These are phyloP conservation scores for Prunus mongolica DNA, from an alignment of 306 rosid genomes.

Conservation along the genomic window DNA sequence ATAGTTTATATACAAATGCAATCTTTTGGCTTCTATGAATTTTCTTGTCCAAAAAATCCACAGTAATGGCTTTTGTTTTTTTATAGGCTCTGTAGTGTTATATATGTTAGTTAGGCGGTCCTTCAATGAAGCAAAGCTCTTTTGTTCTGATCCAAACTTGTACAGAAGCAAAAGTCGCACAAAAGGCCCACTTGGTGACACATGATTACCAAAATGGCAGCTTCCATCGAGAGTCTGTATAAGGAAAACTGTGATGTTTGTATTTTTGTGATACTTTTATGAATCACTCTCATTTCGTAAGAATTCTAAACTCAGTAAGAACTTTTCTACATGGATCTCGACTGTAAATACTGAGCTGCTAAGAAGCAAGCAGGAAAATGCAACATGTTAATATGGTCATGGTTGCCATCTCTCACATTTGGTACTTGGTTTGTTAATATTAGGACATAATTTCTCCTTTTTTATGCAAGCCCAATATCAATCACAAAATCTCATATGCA, in stretches of 20 bases:
- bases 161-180: background rate
- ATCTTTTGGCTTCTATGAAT: background rate
- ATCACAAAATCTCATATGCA: too few species aligned
- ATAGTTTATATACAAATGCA: background rate
- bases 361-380: too few species aligned
- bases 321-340: too few species aligned
- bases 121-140: background rate
- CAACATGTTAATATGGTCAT: too few species aligned
- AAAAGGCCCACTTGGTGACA: slow-evolving; percentile 4
- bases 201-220: background rate
- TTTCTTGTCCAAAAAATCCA: background rate
- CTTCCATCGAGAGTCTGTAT: background rate
- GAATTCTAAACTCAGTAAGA: background rate
- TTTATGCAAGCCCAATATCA: too few species aligned
- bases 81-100: background rate
- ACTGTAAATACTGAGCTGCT: too few species aligned
- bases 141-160: background rate
- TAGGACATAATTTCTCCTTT: too few species aligned
- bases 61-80: background rate
- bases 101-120: background rate
- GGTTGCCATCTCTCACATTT: too few species aligned
- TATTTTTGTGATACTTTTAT: background rate
- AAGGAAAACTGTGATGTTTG: background rate
- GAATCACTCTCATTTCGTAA: background rate
- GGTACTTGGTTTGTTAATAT: too few species aligned